Evolutionary conservation across 2,329 filamentous ascomycete species (phyloP).

Genomic region (Davidsoniella virescens): DNA sequence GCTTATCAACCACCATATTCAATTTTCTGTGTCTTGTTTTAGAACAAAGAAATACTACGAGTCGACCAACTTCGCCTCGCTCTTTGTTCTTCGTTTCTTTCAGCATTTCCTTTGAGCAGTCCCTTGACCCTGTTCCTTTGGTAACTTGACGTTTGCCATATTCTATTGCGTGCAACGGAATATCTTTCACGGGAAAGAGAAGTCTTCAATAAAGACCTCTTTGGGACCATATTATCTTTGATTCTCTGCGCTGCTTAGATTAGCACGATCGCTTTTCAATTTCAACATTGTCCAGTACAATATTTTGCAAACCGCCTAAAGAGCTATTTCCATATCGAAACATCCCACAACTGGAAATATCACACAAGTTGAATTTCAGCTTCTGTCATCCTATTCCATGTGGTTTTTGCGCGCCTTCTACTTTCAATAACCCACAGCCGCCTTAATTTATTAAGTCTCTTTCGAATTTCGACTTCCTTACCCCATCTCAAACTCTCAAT

Average conservation of each 20-base stretch:
- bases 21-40: no score
- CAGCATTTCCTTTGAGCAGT: background rate
- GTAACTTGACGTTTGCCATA: no score
- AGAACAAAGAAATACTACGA: no score
- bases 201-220: no score
- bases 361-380: background rate
- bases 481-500: background rate
- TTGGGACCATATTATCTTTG: no score
- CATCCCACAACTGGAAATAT: background rate
- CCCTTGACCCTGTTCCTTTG: background rate
- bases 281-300: no score
- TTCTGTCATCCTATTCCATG: background rate
- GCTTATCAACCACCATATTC: no score
- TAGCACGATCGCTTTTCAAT: no score
- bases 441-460: background rate
- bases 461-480: background rate
- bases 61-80: background rate
- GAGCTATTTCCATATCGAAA: background rate
- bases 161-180: no score
- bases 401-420: background rate
- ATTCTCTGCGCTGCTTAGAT: no score
- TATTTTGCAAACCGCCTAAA: no score
- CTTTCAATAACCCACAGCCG: background rate
- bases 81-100: conserved; percentile 7
- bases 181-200: no score